Percentiles rank a stretch among this genome's conserved stretches.
phyloP scores from a whole-genome alignment of 495 filamentous ascomycete species.

The Opeltia flavorubescens region DNA sequence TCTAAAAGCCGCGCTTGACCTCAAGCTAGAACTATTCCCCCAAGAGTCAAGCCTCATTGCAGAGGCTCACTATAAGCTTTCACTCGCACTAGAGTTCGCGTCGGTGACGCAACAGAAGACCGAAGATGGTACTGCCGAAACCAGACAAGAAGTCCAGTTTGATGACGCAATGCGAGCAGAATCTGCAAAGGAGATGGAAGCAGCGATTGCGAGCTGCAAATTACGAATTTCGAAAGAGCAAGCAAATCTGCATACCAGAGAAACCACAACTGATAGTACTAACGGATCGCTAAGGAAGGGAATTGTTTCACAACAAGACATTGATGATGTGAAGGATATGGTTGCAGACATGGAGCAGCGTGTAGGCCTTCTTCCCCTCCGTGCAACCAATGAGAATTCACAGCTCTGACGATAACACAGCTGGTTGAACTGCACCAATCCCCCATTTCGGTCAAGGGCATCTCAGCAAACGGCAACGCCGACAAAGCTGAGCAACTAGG shows the following conservation, averaged over 20 bases:
- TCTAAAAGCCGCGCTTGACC: conserved; percentile 53
- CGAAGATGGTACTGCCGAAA: conserved; percentile 24
- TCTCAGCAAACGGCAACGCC: conserved; percentile 27
- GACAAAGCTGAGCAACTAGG: conserved; percentile 36
- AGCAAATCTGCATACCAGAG: conserved; percentile 38
- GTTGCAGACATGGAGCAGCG: conserved; percentile 76
- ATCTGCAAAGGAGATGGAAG: conserved; percentile 64
- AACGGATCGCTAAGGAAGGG: conserved; percentile 32
- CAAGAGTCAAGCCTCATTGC: conserved; percentile 69
- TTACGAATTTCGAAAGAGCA: conserved; percentile 64
- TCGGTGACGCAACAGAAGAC: conserved; percentile 53
- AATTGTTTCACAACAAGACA: conserved; percentile 46
- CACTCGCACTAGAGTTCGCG: conserved; percentile 86
- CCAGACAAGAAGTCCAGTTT: conserved; percentile 25
- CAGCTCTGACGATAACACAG: conserved; percentile 23
- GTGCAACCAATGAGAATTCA: conserved; percentile 15
- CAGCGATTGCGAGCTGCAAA: conserved; percentile 65
- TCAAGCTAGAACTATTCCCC: conserved; percentile 64
- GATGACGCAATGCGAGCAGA: conserved; percentile 62
- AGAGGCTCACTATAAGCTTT: conserved; percentile 91
- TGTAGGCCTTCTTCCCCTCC: conserved; percentile 31
- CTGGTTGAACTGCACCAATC: conserved; percentile 64
- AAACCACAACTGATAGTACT: conserved; percentile 22
- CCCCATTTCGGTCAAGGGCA: conserved; percentile 46
- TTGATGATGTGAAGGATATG: conserved; percentile 75